Percentiles rank a stretch among this genome's conserved stretches.
Evolutionary conservation across 441 rosid genomes (phyloP).

Genomic region (Erodium texanum): DNA sequence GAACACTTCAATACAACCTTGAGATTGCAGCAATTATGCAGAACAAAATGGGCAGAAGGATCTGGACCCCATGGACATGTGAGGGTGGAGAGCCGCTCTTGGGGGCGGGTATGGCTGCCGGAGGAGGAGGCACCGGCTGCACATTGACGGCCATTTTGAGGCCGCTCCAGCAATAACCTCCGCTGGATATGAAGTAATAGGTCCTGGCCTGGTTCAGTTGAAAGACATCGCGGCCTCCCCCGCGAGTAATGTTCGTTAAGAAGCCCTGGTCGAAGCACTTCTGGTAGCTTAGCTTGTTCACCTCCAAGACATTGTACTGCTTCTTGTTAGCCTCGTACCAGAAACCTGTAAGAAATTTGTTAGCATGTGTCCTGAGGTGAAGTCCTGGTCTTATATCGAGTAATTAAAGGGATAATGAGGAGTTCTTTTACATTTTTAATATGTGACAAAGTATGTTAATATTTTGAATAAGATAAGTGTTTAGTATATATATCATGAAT

Average conservation of each 20-base stretch:
- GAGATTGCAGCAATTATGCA: not conserved
- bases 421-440: too few relatives aligned
- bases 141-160: constrained; percentile 40
- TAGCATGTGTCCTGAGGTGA: too few relatives aligned
- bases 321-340: constrained; percentile 17
- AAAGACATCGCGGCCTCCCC: constrained; percentile 45
- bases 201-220: constrained; percentile 33
- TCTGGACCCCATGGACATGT: not conserved
- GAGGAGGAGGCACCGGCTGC: constrained; percentile 17
- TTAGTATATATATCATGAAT: too few relatives aligned
- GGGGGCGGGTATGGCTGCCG: not conserved
- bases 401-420: too few relatives aligned
- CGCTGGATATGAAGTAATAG: constrained; percentile 43
- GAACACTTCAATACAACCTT: too few relatives aligned
- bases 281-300: constrained; percentile 45
- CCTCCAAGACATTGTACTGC: constrained; percentile 39
- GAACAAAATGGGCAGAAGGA: constrained; percentile 1
- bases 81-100: too few relatives aligned
- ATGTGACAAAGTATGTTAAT: too few relatives aligned
- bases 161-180: constrained; percentile 43
- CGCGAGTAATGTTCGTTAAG: constrained; percentile 40
- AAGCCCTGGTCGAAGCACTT: constrained; percentile 32
- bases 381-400: too few relatives aligned
- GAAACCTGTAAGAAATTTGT: not conserved
- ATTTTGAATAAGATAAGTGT: too few relatives aligned